Percentiles rank a stretch among this genome's conserved stretches.
phyloP scores from a whole-genome alignment of 2,329 filamentous ascomycete genomes.

The Aureobasidium sp. region DNA sequence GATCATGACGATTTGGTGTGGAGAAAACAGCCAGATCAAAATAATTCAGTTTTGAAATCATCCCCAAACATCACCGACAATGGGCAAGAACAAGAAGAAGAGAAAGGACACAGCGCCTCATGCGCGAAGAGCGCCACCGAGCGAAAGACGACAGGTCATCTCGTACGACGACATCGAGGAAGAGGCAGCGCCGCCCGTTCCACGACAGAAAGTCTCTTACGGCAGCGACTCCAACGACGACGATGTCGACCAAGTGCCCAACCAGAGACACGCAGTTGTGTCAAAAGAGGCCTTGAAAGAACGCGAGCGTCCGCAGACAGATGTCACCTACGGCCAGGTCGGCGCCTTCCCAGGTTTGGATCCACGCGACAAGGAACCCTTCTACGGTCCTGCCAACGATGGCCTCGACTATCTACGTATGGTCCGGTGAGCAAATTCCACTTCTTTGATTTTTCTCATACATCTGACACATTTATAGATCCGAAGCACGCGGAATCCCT shows the following conservation, averaged over 20 bases:
- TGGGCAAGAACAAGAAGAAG: slow-evolving; percentile 17
- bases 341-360: slow-evolving; percentile 62
- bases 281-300: not conserved
- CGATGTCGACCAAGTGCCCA: not conserved
- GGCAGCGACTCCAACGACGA: slow-evolving; percentile 11
- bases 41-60: not conserved
- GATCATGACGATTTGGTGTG: not conserved
- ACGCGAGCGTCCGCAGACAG: slow-evolving; percentile 37
- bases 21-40: not conserved
- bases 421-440: slow-evolving; percentile 53
- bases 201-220: slow-evolving; percentile 16
- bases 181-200: slow-evolving; percentile 13
- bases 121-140: slow-evolving; percentile 22
- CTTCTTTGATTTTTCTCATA: slow-evolving; percentile 22
- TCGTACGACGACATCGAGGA: slow-evolving; percentile 17
- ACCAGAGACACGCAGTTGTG: slow-evolving; percentile 5
- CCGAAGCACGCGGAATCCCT: slow-evolving; percentile 68
- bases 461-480: slow-evolving; percentile 42
- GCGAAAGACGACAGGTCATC: slow-evolving; percentile 8
- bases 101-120: slow-evolving; percentile 36
- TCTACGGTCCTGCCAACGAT: slow-evolving; percentile 56
- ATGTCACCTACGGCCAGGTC: slow-evolving; percentile 64
- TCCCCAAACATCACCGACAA: not conserved
- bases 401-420: slow-evolving; percentile 63
- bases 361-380: slow-evolving; percentile 54